Base-by-base conservation (phyloP, 306 rosid genomes). In the Fagus sylvatica region DNA sequence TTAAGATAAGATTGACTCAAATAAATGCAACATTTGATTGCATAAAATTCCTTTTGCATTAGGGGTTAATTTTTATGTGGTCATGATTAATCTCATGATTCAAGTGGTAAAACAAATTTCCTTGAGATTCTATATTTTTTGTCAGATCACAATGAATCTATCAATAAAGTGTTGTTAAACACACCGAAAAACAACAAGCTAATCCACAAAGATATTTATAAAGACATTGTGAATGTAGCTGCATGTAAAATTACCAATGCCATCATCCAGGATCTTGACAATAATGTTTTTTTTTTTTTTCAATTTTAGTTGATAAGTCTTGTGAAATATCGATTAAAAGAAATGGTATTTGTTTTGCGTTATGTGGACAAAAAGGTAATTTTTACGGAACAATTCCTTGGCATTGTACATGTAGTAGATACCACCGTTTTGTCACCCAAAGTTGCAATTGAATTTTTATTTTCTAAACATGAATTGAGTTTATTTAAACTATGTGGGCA, bases 391-490 rank as follows among this genome's bases (percentile, higher is more conserved):
- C 0, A 2, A 6, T 69, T 69, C 17, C n/a, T 69, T 17, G 12
- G 37, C 1, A 3, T 53, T 5, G 16, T 48, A 16, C 40, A 64
- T 75, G 39, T 55, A 16, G 10, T 15, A 8, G 17, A 49, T 69
- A 55, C 70, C 8, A 40, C 0, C 1, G 30, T 37, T 32, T 3
- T 16, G 2, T n/a, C 72, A 34, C 55, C 75, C 0, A 48, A 69
- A 4, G 6, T 0, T 33, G 60, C n/a, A 0, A 51, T 65, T 15
- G 39, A 49, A 48, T 9, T 39, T 11, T 46, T 69, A 2, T 69
- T 80, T 12, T 56, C 4, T 7, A 69, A 66, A 37, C 64, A 59
- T 75, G n/a, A 11, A 28, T 53, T 79, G 4, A 65, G 74, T 6
- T n/a, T 79, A 3, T 62, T 46, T 6, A 57, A 33, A 5, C 6